These are phyloP conservation scores for Geosmithia putterillii DNA, from an alignment of 2,329 filamentous ascomycete genomes.

Conservation along the genomic window DNA sequence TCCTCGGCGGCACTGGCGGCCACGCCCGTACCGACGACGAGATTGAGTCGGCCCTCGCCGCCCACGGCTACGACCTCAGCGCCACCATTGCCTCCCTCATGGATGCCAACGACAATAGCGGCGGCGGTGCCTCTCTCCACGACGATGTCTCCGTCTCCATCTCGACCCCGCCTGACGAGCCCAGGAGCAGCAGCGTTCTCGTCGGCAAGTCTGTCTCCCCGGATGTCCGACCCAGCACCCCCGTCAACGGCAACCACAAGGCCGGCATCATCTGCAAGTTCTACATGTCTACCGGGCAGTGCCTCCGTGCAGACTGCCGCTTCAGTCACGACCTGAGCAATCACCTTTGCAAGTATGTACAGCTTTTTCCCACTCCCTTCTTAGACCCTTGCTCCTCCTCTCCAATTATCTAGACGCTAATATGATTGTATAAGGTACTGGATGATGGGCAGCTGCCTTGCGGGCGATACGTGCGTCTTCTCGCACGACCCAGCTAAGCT, in stretches of 20 bases:
- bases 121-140: constrained; percentile 10
- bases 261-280: constrained; percentile 94
- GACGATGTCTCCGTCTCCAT: neutral
- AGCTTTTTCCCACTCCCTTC: constrained; percentile 8
- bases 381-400: neutral
- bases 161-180: constrained; percentile 29
- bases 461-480: constrained; percentile 89
- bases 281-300: constrained; percentile 90
- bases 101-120: constrained; percentile 47
- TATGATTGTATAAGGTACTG: constrained; percentile 56
- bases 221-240: constrained; percentile 63
- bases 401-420: neutral
- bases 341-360: constrained; percentile 96
- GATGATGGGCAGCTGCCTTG: constrained; percentile 90
- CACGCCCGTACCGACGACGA: constrained; percentile 86
- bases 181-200: constrained; percentile 55
- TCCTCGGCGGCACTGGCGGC: too few species aligned
- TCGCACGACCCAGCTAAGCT: constrained; percentile 88
- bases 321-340: constrained; percentile 95
- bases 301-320: constrained; percentile 86
- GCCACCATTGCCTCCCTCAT: constrained; percentile 85
- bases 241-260: constrained; percentile 56
- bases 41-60: constrained; percentile 79
- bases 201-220: constrained; percentile 85
- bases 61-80: constrained; percentile 85